Conservation (phyloP, 495 filamentous ascomycete species). For the Hypoxylon rickii region DNA sequence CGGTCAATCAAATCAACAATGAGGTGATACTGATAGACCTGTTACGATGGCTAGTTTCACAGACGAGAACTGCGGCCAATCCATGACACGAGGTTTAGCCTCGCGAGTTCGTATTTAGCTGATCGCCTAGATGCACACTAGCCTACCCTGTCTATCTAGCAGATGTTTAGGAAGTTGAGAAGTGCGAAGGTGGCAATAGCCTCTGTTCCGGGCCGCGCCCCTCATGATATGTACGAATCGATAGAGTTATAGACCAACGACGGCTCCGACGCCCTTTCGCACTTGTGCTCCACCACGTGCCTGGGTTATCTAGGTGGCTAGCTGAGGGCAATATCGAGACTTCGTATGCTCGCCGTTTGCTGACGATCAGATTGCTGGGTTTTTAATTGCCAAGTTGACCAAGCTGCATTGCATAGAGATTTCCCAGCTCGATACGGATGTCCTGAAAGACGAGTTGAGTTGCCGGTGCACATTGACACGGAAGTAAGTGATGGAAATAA, state of each 20-base stretch:
- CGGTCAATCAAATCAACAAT: neutral
- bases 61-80: conserved; percentile 19
- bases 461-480: too few species aligned
- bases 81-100: conserved; percentile 20
- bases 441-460: neutral
- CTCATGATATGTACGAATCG: conserved; percentile 13
- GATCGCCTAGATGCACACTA: neutral
- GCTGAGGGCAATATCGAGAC: too few species aligned
- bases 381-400: conserved; percentile 31
- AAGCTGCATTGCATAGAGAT: conserved; percentile 24
- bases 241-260: conserved; percentile 13
- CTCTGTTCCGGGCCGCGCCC: conserved; percentile 7
- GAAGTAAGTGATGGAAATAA: neutral
- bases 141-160: neutral
- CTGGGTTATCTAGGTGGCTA: too few species aligned
- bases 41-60: neutral
- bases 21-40: too few species aligned
- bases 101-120: conserved; percentile 15
- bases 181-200: conserved; percentile 9
- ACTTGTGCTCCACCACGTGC: conserved; percentile 9
- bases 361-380: conserved; percentile 13
- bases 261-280: conserved; percentile 16
- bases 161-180: neutral
- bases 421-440: conserved; percentile 21
- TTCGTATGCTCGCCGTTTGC: too few species aligned